phyloP scores from a whole-genome alignment of 2,329 filamentous ascomycete species.

The Botrytis fragariae region DNA sequence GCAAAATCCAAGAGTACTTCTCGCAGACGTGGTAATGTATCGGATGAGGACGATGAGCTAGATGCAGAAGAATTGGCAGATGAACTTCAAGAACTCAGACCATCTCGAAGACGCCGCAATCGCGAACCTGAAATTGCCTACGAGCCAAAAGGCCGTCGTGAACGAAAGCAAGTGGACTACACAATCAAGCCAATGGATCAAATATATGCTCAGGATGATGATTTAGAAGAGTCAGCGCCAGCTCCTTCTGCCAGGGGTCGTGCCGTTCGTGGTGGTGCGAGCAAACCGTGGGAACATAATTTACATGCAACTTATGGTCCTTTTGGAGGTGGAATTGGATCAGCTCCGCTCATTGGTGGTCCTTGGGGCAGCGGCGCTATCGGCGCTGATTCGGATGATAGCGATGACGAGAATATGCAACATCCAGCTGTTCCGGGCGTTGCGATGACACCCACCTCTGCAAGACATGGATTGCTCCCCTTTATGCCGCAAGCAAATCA shows the following conservation, averaged over 20 bases:
- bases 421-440: slow-evolving; percentile 62
- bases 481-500: slow-evolving; percentile 52
- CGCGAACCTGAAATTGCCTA: slow-evolving; percentile 58
- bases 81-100: slow-evolving; percentile 60
- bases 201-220: slow-evolving; percentile 69
- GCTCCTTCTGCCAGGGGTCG: slow-evolving; percentile 64
- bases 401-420: slow-evolving; percentile 82
- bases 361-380: slow-evolving; percentile 71
- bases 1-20: slow-evolving; percentile 46
- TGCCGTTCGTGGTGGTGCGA: slow-evolving; percentile 53
- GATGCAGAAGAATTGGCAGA: slow-evolving; percentile 64
- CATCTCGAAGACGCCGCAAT: slow-evolving; percentile 45
- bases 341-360: slow-evolving; percentile 51
- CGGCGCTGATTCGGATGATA: slow-evolving; percentile 90
- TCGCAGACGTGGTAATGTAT: slow-evolving; percentile 48
- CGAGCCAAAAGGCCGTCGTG: slow-evolving; percentile 55
- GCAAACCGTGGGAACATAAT: slow-evolving; percentile 65
- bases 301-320: slow-evolving; percentile 89
- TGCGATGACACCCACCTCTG: slow-evolving; percentile 59
- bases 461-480: slow-evolving; percentile 50
- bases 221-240: slow-evolving; percentile 63
- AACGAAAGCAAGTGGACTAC: slow-evolving; percentile 74
- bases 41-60: slow-evolving; percentile 55
- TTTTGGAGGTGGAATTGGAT: slow-evolving; percentile 81
- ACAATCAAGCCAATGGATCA: slow-evolving; percentile 76